A percentile compares a stretch with the other conserved stretches of the same genome.
These are phyloP conservation scores for Ganoderma lingzhi DNA, from an alignment of 1,284 basidiomycete genomes.

Conservation along the genomic window DNA sequence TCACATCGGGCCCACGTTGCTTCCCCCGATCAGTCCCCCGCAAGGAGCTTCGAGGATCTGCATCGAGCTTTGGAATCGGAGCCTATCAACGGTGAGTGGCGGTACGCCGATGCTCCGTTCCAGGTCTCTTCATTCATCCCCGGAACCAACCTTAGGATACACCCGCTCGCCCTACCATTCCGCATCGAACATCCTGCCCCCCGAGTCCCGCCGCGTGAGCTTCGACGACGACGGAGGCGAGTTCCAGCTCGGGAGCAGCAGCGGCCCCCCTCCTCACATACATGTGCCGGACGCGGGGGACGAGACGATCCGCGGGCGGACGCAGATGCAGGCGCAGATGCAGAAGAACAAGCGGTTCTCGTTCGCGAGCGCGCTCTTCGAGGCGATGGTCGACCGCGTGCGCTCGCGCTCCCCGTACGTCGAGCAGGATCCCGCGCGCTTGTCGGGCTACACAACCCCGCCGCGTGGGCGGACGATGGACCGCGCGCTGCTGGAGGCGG, in stretches of 20 bases:
- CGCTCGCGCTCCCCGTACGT: conserved; percentile 49
- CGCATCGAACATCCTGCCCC: conserved; percentile 35
- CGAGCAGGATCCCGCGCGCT: conserved; percentile 17
- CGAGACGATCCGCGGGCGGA: conserved; percentile 41
- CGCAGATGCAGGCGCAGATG: no score
- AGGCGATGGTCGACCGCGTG: conserved; percentile 51
- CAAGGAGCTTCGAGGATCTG: conserved; percentile 34
- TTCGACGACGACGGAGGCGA: conserved; percentile 39
- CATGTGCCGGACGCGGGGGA: conserved; percentile 24
- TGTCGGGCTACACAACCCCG: conserved; percentile 34
- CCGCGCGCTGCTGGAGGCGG: conserved; percentile 28
- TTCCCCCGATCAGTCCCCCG: conserved; percentile 34
- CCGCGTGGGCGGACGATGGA: conserved; percentile 36
- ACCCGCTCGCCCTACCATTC: conserved; percentile 29
- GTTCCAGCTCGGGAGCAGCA: conserved; percentile 37
- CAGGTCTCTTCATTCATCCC: not conserved
- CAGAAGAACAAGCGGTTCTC: conserved; percentile 47
- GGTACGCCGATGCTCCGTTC: not conserved
- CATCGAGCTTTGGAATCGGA: conserved; percentile 32
- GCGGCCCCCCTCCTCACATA: conserved; percentile 25
- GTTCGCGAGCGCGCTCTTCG: conserved; percentile 47
- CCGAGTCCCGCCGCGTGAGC: conserved; percentile 41
- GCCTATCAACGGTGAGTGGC: conserved; percentile 32
- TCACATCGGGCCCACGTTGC: conserved; percentile 30
- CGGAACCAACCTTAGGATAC: not conserved